phyloP scores from a whole-genome alignment of 2,329 filamentous ascomycete species.

The Claviceps paspali region DNA sequence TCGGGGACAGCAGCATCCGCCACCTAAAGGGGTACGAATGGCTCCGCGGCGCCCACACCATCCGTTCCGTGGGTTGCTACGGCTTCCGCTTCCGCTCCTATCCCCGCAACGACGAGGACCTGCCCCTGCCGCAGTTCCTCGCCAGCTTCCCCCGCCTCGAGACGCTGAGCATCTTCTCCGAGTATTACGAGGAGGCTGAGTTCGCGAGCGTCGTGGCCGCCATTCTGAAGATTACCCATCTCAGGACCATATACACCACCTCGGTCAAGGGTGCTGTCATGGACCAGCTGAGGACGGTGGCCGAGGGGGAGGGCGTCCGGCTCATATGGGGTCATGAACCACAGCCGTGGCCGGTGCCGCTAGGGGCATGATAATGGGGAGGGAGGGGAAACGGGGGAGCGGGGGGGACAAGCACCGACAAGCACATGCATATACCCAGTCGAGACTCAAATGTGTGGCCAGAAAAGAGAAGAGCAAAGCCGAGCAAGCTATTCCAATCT shows the following conservation, averaged over 20 bases:
- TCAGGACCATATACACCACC: constrained; percentile 20
- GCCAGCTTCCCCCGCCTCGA: constrained; percentile 22
- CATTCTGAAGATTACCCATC: constrained; percentile 16
- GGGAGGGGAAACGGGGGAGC: too few relatives aligned
- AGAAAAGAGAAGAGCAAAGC: too few relatives aligned
- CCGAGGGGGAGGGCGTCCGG: constrained; percentile 12
- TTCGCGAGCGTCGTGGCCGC: constrained; percentile 15
- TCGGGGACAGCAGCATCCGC: constrained; percentile 13
- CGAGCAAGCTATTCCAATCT: too few relatives aligned
- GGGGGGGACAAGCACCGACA: too few relatives aligned
- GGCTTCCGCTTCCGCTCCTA: constrained; percentile 19
- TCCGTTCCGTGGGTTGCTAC: constrained; percentile 20
- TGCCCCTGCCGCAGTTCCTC: constrained; percentile 19
- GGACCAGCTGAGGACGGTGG: constrained; percentile 15
- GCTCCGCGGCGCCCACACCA: constrained; percentile 19
- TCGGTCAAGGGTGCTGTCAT: constrained; percentile 16
- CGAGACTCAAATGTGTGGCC: too few relatives aligned
- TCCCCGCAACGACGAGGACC: constrained; percentile 14
- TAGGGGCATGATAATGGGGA: too few relatives aligned
- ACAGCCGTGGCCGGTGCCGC: constrained; percentile 16
- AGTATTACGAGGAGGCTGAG: constrained; percentile 15
- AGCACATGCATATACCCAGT: too few relatives aligned
- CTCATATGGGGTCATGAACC: constrained; percentile 16
- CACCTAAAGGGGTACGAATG: constrained; percentile 19
- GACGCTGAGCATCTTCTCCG: constrained; percentile 19